Evolutionary conservation across 1,139 yeast species (phyloP).

Genomic region (Groenewaldozyma auringiensis): DNA sequence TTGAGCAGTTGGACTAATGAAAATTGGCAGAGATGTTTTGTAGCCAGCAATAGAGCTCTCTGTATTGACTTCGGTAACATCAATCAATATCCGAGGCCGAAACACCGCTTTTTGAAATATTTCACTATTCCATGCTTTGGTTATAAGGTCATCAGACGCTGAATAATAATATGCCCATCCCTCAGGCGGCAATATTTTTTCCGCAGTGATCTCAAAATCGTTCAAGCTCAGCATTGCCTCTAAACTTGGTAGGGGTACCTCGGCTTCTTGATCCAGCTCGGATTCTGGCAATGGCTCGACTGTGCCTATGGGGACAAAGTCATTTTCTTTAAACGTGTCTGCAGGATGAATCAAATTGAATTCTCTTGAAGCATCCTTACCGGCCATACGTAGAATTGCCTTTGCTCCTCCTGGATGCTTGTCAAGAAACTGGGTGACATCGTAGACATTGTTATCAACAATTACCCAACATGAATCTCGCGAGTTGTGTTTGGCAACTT

Average conservation of each 20-base stretch:
- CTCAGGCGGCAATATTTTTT: conserved; percentile 39
- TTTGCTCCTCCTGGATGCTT: conserved; percentile 52
- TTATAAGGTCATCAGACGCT: conserved; percentile 48
- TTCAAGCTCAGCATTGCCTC: conserved; percentile 42
- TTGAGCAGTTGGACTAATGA: conserved; percentile 72
- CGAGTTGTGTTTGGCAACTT: conserved; percentile 50
- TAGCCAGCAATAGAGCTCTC: conserved; percentile 41
- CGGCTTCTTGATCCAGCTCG: conserved; percentile 2
- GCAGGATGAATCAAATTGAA: conserved; percentile 50
- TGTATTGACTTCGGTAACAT: conserved; percentile 37
- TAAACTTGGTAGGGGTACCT: conserved; percentile 34
- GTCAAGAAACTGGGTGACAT: conserved; percentile 41
- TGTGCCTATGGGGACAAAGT: conserved; percentile 8
- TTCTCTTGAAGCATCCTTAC: conserved; percentile 53
- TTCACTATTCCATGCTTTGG: conserved; percentile 42
- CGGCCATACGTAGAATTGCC: conserved; percentile 47
- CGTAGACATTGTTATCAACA: conserved; percentile 45
- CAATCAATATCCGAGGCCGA: conserved; percentile 43
- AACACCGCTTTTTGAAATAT: conserved; percentile 40
- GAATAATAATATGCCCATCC: conserved; percentile 54
- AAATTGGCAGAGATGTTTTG: conserved; percentile 56
- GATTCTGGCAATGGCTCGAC: conserved; percentile 10
- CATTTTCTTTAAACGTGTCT: conserved; percentile 9
- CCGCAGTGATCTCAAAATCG: conserved; percentile 48
- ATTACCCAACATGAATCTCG: conserved; percentile 56